phyloP scores from a whole-genome alignment of 2,329 filamentous ascomycete species.

The Fusarium nelsonii region DNA sequence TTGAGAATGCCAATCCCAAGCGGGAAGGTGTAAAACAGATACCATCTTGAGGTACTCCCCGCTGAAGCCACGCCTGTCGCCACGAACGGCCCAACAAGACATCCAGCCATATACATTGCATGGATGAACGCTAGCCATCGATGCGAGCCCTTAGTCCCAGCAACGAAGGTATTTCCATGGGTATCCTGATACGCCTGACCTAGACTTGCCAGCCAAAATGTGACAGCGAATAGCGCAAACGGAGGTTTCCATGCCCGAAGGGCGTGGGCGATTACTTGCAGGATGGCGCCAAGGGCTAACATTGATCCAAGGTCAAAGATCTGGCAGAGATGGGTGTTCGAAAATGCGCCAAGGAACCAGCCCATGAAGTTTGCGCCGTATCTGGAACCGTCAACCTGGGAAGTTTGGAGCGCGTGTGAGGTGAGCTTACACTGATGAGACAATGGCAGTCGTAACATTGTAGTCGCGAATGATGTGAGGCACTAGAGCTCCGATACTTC shows the following conservation, averaged over 20 bases:
- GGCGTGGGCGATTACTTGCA: constrained; percentile 67
- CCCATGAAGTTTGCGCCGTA: constrained; percentile 70
- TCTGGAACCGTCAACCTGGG: constrained; percentile 41
- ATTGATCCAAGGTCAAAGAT: constrained; percentile 68
- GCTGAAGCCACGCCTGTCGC: constrained; percentile 63
- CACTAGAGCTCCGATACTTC: constrained; percentile 71
- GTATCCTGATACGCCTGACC: constrained; percentile 75
- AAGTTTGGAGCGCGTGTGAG: too few relatives aligned
- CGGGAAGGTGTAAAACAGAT: constrained; percentile 68
- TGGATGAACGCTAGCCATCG: constrained; percentile 74
- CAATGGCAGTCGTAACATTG: constrained; percentile 63
- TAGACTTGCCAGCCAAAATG: constrained; percentile 68
- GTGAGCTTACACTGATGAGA: constrained; percentile 61
- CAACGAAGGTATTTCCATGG: constrained; percentile 72
- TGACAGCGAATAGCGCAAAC: constrained; percentile 67
- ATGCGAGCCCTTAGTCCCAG: constrained; percentile 63
- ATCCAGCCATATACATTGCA: constrained; percentile 70
- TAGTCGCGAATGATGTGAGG: constrained; percentile 72
- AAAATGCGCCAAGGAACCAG: constrained; percentile 69
- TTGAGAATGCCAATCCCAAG: constrained; percentile 66
- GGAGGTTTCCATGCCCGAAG: constrained; percentile 69
- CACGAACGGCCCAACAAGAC: constrained; percentile 68
- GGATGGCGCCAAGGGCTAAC: constrained; percentile 65
- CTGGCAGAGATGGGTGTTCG: constrained; percentile 66
- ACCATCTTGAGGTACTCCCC: constrained; percentile 58